These are phyloP conservation scores for Saturnispora gosingensis DNA, from an alignment of 805 yeast species.

Conservation along the genomic window DNA sequence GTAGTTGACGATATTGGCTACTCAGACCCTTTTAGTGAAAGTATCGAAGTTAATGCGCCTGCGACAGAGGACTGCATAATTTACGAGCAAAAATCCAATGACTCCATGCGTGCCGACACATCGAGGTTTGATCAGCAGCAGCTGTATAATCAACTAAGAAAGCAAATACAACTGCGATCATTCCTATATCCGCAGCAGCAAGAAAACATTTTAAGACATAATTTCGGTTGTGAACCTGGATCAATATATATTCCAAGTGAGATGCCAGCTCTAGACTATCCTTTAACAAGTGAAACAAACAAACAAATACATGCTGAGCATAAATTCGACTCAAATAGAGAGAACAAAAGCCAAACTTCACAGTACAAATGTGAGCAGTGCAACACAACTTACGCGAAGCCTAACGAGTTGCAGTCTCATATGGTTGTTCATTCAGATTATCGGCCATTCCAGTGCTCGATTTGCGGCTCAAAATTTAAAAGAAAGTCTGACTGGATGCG, in stretches of 20 bases:
- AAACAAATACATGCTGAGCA: neutral
- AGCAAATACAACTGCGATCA: neutral
- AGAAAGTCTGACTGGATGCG: slow-evolving; percentile 69
- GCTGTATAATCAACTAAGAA: neutral
- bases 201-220: neutral
- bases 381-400: neutral
- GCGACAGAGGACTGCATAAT: neutral
- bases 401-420: slow-evolving; percentile 3
- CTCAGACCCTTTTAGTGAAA: neutral
- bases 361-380: neutral
- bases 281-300: neutral
- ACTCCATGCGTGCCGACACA: neutral
- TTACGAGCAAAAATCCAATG: neutral
- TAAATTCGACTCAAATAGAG: neutral
- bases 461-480: slow-evolving; percentile 55
- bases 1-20: neutral
- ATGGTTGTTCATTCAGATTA: slow-evolving; percentile 44
- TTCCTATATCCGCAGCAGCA: neutral
- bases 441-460: slow-evolving; percentile 54
- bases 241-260: neutral
- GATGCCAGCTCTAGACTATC: neutral
- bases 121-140: neutral
- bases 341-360: neutral
- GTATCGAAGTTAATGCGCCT: neutral
- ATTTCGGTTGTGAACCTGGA: neutral